A percentile compares a stretch with the other conserved stretches of the same genome.
These are phyloP conservation scores for Cruciata laevipes DNA, from an alignment of 257 asterid genomes.

Conservation along the genomic window DNA sequence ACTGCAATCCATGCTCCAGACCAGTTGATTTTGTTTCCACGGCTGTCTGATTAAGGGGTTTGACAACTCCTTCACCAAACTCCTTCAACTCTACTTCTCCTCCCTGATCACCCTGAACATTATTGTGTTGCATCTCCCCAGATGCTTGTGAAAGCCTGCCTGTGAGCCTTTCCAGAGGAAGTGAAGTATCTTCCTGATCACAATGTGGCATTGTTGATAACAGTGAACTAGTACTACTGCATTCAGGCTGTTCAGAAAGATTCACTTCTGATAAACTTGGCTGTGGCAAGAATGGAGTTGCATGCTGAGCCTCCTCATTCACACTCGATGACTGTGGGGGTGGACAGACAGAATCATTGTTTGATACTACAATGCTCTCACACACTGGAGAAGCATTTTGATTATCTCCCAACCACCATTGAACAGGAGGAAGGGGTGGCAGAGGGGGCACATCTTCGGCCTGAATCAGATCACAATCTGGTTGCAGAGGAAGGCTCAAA, in stretches of 20 bases:
- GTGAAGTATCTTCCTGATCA: conserved; percentile 12
- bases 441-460: conserved; percentile 62
- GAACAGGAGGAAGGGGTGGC: conserved; percentile 98
- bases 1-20: conserved; percentile 24
- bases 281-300: conserved; percentile 12
- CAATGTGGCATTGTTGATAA: conserved; percentile 13
- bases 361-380: conserved; percentile 25
- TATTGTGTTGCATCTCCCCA: conserved; percentile 17
- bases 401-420: conserved; percentile 75
- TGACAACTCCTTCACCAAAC: conserved; percentile 25
- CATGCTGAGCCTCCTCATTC: conserved; percentile 20
- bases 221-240: conserved; percentile 13
- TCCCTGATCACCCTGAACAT: conserved; percentile 12
- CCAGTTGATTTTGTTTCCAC: conserved; percentile 26
- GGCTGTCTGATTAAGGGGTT: conserved; percentile 20
- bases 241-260: conserved; percentile 8
- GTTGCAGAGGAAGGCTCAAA: conserved; percentile 29
- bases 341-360: conserved; percentile 5
- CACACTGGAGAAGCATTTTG: conserved; percentile 36
- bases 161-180: conserved; percentile 6
- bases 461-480: conserved; percentile 29
- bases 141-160: conserved; percentile 7
- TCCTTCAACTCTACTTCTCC: conserved; percentile 13
- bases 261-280: conserved; percentile 10
- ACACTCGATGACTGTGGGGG: conserved; percentile 13